A percentile compares a stretch with the other conserved stretches of the same genome.
Evolutionary conservation across 345 rosid genomes (phyloP).

Genomic region (Euclidium syriacum): DNA sequence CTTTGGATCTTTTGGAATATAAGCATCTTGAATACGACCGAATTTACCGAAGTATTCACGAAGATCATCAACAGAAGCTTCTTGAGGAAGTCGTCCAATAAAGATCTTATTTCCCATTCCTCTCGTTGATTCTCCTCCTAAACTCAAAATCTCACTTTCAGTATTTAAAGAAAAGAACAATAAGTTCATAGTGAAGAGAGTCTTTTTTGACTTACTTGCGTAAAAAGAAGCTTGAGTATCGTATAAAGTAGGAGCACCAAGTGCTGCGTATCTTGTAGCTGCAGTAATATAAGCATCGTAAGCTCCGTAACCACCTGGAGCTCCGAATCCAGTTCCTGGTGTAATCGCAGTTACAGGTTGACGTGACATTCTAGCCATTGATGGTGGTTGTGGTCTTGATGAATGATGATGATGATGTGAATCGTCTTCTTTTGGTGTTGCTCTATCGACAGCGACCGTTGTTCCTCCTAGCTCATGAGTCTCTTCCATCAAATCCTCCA

Average conservation of each 20-base stretch:
- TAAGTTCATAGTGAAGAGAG: too few species aligned
- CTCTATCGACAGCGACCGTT: slow-evolving; percentile 86
- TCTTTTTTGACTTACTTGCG: too few species aligned
- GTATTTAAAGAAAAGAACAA: too few species aligned
- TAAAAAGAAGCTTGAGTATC: slow-evolving; percentile 73
- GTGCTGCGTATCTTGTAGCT: slow-evolving; percentile 92
- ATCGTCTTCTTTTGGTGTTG: slow-evolving; percentile 99
- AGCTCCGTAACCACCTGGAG: slow-evolving; percentile 90
- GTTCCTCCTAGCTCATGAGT: slow-evolving; percentile 94
- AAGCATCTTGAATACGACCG: slow-evolving; percentile 87
- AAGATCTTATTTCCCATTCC: slow-evolving; percentile 92
- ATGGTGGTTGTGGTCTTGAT: slow-evolving; percentile 36
- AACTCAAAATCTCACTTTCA: slow-evolving; percentile 26
- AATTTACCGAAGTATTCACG: slow-evolving; percentile 88
- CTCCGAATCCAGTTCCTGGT: slow-evolving; percentile 70
- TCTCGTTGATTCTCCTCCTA: slow-evolving; percentile 57
- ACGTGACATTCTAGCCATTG: slow-evolving; percentile 48
- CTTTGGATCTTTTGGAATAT: slow-evolving; percentile 92
- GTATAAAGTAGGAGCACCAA: slow-evolving; percentile 91
- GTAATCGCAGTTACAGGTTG: slow-evolving; percentile 30
- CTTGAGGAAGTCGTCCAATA: slow-evolving; percentile 98
- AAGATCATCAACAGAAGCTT: slow-evolving; percentile 80
- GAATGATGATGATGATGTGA: too few species aligned
- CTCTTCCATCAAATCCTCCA: slow-evolving; percentile 83
- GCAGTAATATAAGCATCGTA: slow-evolving; percentile 97